Percentiles rank a stretch among this genome's conserved stretches.
These are phyloP conservation scores for Phanerochaete sordida DNA, from an alignment of 768 basidiomycete species.

Conservation along the genomic window DNA sequence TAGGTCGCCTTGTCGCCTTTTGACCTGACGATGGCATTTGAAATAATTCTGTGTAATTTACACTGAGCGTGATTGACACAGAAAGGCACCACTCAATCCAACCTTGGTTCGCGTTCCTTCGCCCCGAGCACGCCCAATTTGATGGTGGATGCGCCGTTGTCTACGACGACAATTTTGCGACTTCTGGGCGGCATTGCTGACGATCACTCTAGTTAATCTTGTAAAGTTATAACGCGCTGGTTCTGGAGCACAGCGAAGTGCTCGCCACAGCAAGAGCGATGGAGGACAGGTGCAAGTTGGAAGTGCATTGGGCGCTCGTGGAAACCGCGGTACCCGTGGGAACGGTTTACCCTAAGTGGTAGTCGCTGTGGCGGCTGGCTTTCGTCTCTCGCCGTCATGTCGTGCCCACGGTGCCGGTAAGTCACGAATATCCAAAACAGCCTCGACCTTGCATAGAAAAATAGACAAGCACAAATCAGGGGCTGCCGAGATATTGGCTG, in stretches of 20 bases:
- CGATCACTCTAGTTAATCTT: too few relatives aligned
- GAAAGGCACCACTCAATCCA: neutral
- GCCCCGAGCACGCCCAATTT: slow-evolving; percentile 58
- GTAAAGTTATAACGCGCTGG: too few relatives aligned
- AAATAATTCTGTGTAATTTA: slow-evolving; percentile 47
- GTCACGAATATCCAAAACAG: too few relatives aligned
- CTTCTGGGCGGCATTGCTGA: neutral
- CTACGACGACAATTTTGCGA: slow-evolving; percentile 50
- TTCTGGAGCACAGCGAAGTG: neutral
- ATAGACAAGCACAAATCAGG: too few relatives aligned
- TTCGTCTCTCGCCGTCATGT: too few relatives aligned
- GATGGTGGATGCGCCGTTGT: slow-evolving; percentile 84
- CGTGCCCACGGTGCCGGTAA: too few relatives aligned
- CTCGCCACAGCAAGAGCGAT: neutral
- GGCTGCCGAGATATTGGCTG: too few relatives aligned
- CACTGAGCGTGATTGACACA: neutral
- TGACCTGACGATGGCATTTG: slow-evolving; percentile 82
- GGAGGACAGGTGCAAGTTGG: neutral
- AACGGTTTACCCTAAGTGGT: too few relatives aligned
- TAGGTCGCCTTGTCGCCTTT: slow-evolving; percentile 82
- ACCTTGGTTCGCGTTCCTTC: slow-evolving; percentile 29
- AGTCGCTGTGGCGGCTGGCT: too few relatives aligned
- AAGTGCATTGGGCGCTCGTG: neutral
- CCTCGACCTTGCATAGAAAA: too few relatives aligned
- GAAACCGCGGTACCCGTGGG: too few relatives aligned